Evolutionary conservation across 306 rosid genomes (phyloP).

Genomic region (Cucurbita argyrosperma): DNA sequence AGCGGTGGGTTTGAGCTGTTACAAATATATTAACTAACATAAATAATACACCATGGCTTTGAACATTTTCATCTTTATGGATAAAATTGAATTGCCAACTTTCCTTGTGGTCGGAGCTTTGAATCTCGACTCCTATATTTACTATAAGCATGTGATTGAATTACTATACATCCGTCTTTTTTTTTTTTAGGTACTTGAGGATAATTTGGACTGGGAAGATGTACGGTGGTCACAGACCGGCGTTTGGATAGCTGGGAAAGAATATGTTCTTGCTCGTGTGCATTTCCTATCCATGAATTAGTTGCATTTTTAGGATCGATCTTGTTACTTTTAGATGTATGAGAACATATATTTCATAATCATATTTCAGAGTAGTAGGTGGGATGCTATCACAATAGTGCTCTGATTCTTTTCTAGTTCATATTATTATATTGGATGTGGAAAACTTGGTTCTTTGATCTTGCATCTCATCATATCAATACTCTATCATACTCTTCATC

Average conservation of each 20-base stretch:
- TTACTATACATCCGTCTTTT: neutral
- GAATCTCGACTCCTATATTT: neutral
- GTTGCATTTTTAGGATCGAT: neutral
- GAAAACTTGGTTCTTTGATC: neutral
- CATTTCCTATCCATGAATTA: slow-evolving; percentile 76
- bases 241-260: slow-evolving; percentile 87
- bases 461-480: neutral
- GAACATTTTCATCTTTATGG: neutral
- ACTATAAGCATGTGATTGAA: neutral
- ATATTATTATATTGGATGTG: neutral
- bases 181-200: slow-evolving; percentile 55
- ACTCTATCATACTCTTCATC: neutral
- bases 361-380: neutral
- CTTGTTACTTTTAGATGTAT: neutral
- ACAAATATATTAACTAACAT: neutral
- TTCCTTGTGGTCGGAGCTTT: neutral
- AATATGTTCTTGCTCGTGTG: slow-evolving; percentile 81
- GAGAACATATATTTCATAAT: neutral
- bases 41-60: neutral
- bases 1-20: no score
- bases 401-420: neutral
- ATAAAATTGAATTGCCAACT: neutral
- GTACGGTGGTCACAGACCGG: slow-evolving; percentile 98
- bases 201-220: slow-evolving; percentile 93
- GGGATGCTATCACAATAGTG: neutral